A percentile compares a stretch with the other conserved stretches of the same genome.
These are phyloP conservation scores for Penicillium sp. DNA, from an alignment of 2,329 filamentous ascomycete species.

Conservation along the genomic window DNA sequence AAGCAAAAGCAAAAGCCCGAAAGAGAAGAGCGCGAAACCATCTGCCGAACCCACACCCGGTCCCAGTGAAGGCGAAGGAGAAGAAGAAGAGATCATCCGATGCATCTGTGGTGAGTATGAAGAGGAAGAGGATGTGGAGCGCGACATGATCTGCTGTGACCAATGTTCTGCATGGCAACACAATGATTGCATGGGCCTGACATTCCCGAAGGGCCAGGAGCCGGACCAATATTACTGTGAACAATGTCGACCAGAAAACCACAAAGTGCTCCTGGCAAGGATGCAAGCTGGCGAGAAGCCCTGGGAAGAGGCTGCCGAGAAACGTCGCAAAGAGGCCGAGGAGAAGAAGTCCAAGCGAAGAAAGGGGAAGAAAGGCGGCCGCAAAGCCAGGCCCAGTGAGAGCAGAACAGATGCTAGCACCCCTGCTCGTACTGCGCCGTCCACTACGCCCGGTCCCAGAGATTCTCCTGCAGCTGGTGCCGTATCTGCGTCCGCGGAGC, in stretches of 20 bases:
- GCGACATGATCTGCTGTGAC: slow-evolving; percentile 96
- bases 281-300: slow-evolving; percentile 77
- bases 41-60: slow-evolving; percentile 46
- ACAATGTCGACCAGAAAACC: slow-evolving; percentile 76
- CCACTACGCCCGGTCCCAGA: slow-evolving; percentile 27
- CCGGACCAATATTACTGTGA: slow-evolving; percentile 91
- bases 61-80: slow-evolving; percentile 55
- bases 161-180: slow-evolving; percentile 93
- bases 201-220: slow-evolving; percentile 69
- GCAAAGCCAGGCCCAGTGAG: slow-evolving; percentile 64
- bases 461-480: slow-evolving; percentile 22
- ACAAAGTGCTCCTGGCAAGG: slow-evolving; percentile 73
- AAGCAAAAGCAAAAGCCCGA: slow-evolving; percentile 46
- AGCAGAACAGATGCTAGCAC: slow-evolving; percentile 46
- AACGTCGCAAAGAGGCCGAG: slow-evolving; percentile 59
- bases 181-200: slow-evolving; percentile 89
- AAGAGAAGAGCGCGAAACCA: slow-evolving; percentile 46
- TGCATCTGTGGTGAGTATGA: slow-evolving; percentile 89
- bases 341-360: slow-evolving; percentile 57
- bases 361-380: slow-evolving; percentile 54
- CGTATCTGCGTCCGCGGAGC: slow-evolving; percentile 24
- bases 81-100: slow-evolving; percentile 76
- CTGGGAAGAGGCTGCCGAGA: slow-evolving; percentile 69
- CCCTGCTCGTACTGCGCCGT: slow-evolving; percentile 33
- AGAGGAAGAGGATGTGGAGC: slow-evolving; percentile 77